Evolutionary conservation across 1,139 yeast species (phyloP).

Genomic region (Taphrina sp.): DNA sequence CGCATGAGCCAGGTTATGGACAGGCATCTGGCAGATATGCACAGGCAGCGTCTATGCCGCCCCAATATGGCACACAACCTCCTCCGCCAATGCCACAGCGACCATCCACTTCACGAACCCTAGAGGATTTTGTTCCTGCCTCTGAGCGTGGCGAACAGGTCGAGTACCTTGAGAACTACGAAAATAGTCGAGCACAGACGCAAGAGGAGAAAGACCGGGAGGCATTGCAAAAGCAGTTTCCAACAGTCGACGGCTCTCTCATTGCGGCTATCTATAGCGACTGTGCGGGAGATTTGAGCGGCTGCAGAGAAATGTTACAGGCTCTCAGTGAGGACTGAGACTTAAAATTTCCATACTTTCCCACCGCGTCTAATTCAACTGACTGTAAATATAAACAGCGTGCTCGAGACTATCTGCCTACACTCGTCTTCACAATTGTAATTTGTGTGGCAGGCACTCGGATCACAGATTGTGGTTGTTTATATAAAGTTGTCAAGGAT

Average conservation of each 20-base stretch:
- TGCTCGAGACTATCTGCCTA: no score
- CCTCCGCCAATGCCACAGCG: neutral
- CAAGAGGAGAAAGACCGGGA: constrained; percentile 16
- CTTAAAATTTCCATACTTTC: no score
- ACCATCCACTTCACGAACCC: neutral
- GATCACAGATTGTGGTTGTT: no score
- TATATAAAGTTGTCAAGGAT: no score
- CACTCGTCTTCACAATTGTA: no score
- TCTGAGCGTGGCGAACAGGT: constrained; percentile 16
- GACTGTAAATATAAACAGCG: no score
- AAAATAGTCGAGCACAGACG: constrained; percentile 8
- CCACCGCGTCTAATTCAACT: no score
- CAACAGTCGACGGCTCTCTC: constrained; percentile 13
- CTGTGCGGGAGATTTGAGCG: constrained; percentile 13
- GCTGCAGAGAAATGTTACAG: constrained; percentile 25
- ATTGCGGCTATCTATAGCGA: constrained; percentile 29
- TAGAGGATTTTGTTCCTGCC: neutral
- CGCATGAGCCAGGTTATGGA: neutral
- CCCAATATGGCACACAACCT: neutral
- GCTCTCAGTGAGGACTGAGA: constrained; percentile 1
- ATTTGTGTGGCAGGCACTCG: no score
- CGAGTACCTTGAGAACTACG: constrained; percentile 12
- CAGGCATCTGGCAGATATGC: neutral
- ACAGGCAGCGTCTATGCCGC: neutral
- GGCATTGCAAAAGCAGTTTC: constrained; percentile 5